Conservation (phyloP, 306 rosid genomes). For the Quercus mongolica region DNA sequence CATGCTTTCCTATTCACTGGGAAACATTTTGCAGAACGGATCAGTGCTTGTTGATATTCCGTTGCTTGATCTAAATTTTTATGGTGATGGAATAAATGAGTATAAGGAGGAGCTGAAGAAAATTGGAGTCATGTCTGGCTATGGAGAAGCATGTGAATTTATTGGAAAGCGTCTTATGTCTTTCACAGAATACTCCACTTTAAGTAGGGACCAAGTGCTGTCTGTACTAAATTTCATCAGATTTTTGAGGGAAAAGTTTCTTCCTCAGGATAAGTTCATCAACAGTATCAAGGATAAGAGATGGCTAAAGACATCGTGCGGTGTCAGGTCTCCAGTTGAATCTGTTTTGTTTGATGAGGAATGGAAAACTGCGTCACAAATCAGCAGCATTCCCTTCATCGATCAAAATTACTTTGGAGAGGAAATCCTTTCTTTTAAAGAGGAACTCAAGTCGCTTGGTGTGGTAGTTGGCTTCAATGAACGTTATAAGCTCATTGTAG, state of each 20-base stretch:
- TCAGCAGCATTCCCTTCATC: conserved; percentile 65
- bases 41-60: conserved; percentile 68
- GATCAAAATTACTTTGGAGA: conserved; percentile 44
- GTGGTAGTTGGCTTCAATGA: conserved; percentile 37
- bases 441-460: conserved; percentile 59
- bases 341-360: conserved; percentile 47
- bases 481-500: conserved; percentile 31
- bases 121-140: conserved; percentile 70
- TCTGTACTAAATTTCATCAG: conserved; percentile 52
- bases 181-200: conserved; percentile 33
- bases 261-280: conserved; percentile 34
- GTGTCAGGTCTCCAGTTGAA: conserved; percentile 54
- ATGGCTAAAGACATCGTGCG: conserved; percentile 61
- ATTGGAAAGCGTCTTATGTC: conserved; percentile 64
- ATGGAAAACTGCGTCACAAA: conserved; percentile 54
- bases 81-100: conserved; percentile 34
- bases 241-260: conserved; percentile 27
- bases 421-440: conserved; percentile 35
- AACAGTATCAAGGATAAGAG: conserved; percentile 29
- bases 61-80: conserved; percentile 46
- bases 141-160: conserved; percentile 54
- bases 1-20: conserved; percentile 40
- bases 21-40: conserved; percentile 47
- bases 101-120: conserved; percentile 58
- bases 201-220: conserved; percentile 33